Evolutionary conservation across 106 monocot species (phyloP).

Genomic region (Narthecium ossifragum): DNA sequence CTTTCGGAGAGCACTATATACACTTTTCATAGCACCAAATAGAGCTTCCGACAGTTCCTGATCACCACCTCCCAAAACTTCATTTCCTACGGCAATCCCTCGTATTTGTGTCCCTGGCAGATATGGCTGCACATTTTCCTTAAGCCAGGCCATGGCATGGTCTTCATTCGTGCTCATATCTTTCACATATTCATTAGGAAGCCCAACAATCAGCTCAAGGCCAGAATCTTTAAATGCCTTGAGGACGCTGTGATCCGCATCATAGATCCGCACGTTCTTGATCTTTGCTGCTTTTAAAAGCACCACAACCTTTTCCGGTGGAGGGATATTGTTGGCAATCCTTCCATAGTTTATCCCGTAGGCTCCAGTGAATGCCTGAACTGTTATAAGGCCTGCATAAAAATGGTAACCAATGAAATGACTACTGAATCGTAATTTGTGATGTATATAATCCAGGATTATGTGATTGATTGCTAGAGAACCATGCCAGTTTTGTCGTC

Average conservation of each 20-base stretch:
- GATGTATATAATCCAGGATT: not conserved
- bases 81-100: slow-evolving; percentile 85
- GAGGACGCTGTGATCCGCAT: slow-evolving; percentile 69
- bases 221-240: slow-evolving; percentile 75
- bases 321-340: slow-evolving; percentile 73
- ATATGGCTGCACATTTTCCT: slow-evolving; percentile 78
- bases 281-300: slow-evolving; percentile 74
- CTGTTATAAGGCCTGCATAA: slow-evolving; percentile 27
- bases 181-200: slow-evolving; percentile 56
- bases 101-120: slow-evolving; percentile 55
- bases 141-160: slow-evolving; percentile 64
- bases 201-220: slow-evolving; percentile 49
- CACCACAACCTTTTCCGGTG: slow-evolving; percentile 59
- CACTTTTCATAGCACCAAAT: slow-evolving; percentile 59
- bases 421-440: not conserved
- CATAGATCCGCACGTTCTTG: slow-evolving; percentile 79
- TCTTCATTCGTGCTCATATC: slow-evolving; percentile 53
- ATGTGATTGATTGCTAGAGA: not conserved
- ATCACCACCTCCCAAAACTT: slow-evolving; percentile 64
- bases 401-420: not conserved
- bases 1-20: slow-evolving; percentile 46
- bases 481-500: no score
- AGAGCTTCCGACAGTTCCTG: slow-evolving; percentile 48
- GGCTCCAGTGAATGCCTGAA: slow-evolving; percentile 64
- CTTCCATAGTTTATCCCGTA: slow-evolving; percentile 91